Percentiles rank a stretch among this genome's conserved stretches.
Conservation (phyloP, 805 yeast genomes). For the Metschnikowia borealis region DNA sequence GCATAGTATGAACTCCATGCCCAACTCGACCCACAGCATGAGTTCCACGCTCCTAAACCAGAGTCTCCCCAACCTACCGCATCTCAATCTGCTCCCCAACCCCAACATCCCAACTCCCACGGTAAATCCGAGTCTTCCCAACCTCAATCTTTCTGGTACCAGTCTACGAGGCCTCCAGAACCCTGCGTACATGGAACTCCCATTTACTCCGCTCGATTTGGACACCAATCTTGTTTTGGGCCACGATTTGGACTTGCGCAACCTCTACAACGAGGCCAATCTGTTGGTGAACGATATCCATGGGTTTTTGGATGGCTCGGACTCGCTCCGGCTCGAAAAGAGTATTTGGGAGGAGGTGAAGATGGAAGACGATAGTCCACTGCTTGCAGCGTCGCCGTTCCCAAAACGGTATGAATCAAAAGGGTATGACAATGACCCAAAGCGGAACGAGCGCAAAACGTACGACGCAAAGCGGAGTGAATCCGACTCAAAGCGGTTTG, state of each 20-base stretch:
- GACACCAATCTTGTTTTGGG: neutral
- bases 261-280: conserved; percentile 33
- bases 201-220: neutral
- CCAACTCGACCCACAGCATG: too few species aligned
- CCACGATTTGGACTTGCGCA: conserved; percentile 15
- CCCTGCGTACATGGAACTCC: neutral
- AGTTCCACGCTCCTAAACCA: too few species aligned
- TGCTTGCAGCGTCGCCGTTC: too few species aligned
- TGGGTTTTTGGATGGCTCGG: conserved; percentile 11
- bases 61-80: too few species aligned
- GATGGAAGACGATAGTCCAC: neutral
- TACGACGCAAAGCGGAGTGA: too few species aligned
- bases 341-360: conserved; percentile 13
- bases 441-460: too few species aligned
- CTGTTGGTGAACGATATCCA: conserved; percentile 32
- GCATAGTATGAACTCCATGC: neutral
- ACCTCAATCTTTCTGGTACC: too few species aligned
- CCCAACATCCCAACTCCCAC: too few species aligned
- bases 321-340: neutral
- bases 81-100: too few species aligned
- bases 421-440: neutral
- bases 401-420: neutral
- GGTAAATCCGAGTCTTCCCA: too few species aligned
- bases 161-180: neutral
- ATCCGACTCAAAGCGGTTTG: neutral